A percentile compares a stretch with the other conserved stretches of the same genome.
Conservation (phyloP, 768 basidiomycete genomes). For the Strobilomyces echinocephalus region DNA sequence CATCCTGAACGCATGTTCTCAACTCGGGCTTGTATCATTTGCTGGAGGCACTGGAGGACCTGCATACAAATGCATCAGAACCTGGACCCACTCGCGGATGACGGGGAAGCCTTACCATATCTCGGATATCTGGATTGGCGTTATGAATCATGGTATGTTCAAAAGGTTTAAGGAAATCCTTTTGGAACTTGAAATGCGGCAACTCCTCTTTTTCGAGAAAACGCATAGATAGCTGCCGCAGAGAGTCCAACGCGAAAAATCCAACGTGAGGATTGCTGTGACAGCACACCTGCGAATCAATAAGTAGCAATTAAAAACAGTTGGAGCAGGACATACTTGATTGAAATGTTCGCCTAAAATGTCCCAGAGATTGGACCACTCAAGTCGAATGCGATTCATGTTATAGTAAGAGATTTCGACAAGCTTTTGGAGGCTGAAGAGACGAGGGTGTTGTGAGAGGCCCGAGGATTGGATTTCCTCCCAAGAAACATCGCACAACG, state of each 20-base stretch:
- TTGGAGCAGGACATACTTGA: slow-evolving; percentile 49
- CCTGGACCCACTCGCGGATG: neutral
- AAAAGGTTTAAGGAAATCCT: slow-evolving; percentile 97
- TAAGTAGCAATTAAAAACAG: slow-evolving; percentile 7
- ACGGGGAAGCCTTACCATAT: slow-evolving; percentile 63
- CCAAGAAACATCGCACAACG: slow-evolving; percentile 96
- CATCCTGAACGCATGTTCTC: slow-evolving; percentile 97
- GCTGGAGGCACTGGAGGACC: slow-evolving; percentile 96
- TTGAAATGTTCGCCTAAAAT: slow-evolving; percentile 99
- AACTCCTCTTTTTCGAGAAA: slow-evolving; percentile 98
- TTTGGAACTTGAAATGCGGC: slow-evolving; percentile 98
- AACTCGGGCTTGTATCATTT: slow-evolving; percentile 95
- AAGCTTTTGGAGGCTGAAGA: slow-evolving; percentile 96
- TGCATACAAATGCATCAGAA: slow-evolving; percentile 26
- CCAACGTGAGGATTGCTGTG: slow-evolving; percentile 96
- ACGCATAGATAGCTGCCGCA: slow-evolving; percentile 95
- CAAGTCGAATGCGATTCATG: slow-evolving; percentile 95
- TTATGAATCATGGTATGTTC: slow-evolving; percentile 98
- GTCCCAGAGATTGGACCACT: slow-evolving; percentile 98
- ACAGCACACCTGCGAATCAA: slow-evolving; percentile 76
- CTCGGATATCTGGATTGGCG: slow-evolving; percentile 89
- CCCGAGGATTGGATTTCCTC: slow-evolving; percentile 99
- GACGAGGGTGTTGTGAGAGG: slow-evolving; percentile 84
- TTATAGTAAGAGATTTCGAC: slow-evolving; percentile 99
- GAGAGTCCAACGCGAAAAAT: slow-evolving; percentile 93